Percentiles rank a stretch among this genome's conserved stretches.
phyloP scores from a whole-genome alignment of 129 eudicot genomes.

The Tagetes erecta region DNA sequence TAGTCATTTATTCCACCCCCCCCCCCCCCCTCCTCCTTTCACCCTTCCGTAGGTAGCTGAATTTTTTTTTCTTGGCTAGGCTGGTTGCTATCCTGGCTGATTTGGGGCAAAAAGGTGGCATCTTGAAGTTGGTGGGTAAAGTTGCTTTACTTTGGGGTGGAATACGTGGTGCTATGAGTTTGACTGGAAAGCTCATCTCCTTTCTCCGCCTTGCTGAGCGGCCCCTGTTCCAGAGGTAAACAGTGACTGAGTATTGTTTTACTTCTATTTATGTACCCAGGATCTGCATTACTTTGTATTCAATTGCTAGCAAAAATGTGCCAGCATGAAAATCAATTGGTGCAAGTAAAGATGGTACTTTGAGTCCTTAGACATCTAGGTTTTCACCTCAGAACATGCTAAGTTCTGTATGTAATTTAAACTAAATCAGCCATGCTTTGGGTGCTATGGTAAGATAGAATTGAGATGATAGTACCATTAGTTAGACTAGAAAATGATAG shows the following conservation, averaged over 20 bases:
- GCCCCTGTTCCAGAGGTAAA: constrained; percentile 78
- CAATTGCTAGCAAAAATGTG: constrained; percentile 5
- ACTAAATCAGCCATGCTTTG: constrained; percentile 13
- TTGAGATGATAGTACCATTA: not conserved
- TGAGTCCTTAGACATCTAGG: not conserved
- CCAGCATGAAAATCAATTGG: constrained; percentile 8
- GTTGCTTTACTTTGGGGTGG: constrained; percentile 97
- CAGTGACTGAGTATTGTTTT: not conserved
- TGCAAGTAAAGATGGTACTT: constrained; percentile 16
- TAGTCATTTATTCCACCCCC: constrained; percentile 2
- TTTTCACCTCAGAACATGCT: constrained; percentile 3
- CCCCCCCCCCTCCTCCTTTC: not conserved
- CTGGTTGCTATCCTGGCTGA: constrained; percentile 80
- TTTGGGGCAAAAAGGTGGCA: constrained; percentile 90
- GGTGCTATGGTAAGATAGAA: constrained; percentile 3
- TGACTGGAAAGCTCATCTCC: constrained; percentile 74
- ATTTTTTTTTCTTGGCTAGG: constrained; percentile 47
- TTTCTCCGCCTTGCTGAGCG: constrained; percentile 76
- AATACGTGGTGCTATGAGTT: constrained; percentile 94
- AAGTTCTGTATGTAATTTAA: not conserved
- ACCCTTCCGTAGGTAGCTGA: not conserved
- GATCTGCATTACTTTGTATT: constrained; percentile 11
- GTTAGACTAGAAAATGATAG: not conserved
- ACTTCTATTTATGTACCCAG: not conserved
- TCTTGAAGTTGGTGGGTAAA: constrained; percentile 73